Percentiles rank a stretch among this genome's conserved stretches.
Conservation (phyloP, 805 yeast species). For the Saccharomycopsis fermentans region DNA sequence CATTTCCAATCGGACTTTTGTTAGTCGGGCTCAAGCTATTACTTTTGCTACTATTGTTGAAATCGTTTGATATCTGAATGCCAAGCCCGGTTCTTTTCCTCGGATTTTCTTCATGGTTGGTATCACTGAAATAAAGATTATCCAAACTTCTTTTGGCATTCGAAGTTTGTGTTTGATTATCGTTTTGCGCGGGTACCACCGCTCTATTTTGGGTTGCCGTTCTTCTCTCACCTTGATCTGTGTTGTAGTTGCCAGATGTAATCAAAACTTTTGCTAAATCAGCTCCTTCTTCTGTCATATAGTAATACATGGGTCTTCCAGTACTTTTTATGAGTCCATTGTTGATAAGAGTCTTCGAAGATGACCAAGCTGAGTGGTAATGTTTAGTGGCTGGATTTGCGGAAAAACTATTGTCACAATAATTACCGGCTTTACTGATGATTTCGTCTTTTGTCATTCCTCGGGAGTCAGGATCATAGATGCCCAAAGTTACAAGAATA, state of each 20-base stretch:
- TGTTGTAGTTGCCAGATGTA: slow-evolving; percentile 30
- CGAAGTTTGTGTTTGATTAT: slow-evolving; percentile 10
- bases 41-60: not conserved
- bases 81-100: not conserved
- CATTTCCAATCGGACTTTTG: not conserved
- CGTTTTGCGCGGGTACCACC: not conserved
- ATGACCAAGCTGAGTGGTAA: slow-evolving; percentile 67
- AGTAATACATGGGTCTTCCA: slow-evolving; percentile 53
- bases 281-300: slow-evolving; percentile 60
- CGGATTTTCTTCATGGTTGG: slow-evolving; percentile 4
- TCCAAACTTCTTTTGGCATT: slow-evolving; percentile 18
- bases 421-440: slow-evolving; percentile 40
- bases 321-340: slow-evolving; percentile 45
- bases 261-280: slow-evolving; percentile 50
- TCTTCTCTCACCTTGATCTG: not conserved
- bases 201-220: not conserved
- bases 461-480: slow-evolving; percentile 34
- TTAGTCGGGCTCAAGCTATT: not conserved
- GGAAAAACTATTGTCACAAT: slow-evolving; percentile 47
- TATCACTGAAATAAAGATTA: not conserved
- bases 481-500: slow-evolving; percentile 49
- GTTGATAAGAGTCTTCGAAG: slow-evolving; percentile 51
- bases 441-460: slow-evolving; percentile 62
- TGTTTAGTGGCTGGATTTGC: slow-evolving; percentile 52
- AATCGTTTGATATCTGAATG: not conserved